Evolutionary conservation across 805 yeast species (phyloP).

Genomic region (Nakazawaea ambrosiae): DNA sequence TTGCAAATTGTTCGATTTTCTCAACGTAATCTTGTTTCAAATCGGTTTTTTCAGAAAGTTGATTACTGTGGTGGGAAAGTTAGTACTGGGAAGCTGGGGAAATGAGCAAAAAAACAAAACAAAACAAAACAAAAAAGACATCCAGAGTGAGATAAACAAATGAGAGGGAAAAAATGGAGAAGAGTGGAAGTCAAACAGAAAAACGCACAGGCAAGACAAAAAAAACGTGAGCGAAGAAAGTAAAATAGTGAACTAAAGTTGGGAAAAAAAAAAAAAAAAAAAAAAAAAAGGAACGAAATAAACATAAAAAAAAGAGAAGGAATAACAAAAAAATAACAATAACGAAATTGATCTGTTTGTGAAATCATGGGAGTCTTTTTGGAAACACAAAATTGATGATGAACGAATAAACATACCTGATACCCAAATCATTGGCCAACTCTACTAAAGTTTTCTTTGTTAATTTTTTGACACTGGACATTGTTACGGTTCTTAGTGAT

Average conservation of each 20-base stretch:
- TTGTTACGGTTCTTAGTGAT: neutral
- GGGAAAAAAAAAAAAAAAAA: too few species aligned
- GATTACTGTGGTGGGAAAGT: slow-evolving; percentile 3
- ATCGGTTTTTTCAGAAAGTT: slow-evolving; percentile 10
- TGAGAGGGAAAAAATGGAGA: too few species aligned
- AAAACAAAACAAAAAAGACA: neutral
- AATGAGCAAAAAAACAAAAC: neutral
- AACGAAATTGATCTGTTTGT: too few species aligned
- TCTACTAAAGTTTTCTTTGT: slow-evolving; percentile 10
- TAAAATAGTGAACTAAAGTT: too few species aligned
- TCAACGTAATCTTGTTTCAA: slow-evolving; percentile 11
- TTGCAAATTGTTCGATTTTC: slow-evolving; percentile 8
- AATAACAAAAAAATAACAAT: too few species aligned
- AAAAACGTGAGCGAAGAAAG: too few species aligned
- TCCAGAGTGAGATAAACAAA: neutral
- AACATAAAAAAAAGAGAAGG: too few species aligned
- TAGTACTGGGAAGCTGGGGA: neutral
- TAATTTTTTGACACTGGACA: slow-evolving; percentile 10
- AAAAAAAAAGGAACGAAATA: too few species aligned
- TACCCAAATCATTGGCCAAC: slow-evolving; percentile 11
- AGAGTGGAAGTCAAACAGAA: too few species aligned
- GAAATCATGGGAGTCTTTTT: too few species aligned
- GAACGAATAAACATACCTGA: slow-evolving; percentile 10
- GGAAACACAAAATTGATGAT: too few species aligned
- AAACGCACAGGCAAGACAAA: too few species aligned